phyloP scores from a whole-genome alignment of 2,329 filamentous ascomycete genomes.

The Aspergillus pseudoterreus region DNA sequence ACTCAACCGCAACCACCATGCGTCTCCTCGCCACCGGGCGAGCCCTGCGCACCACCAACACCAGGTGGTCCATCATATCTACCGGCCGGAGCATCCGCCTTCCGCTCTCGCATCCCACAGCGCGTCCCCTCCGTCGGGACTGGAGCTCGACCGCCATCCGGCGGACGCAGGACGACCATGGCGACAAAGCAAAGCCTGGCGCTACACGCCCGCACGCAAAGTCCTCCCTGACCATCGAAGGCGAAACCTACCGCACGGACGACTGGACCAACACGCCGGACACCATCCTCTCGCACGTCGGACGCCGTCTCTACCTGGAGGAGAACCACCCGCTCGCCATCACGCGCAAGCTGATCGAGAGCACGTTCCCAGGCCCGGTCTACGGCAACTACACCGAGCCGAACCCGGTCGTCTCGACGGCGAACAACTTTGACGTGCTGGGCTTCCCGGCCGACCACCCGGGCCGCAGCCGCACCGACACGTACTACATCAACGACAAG shows the following conservation, averaged over 20 bases:
- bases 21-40: constrained; percentile 38
- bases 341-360: constrained; percentile 88
- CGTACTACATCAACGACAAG: constrained; percentile 85
- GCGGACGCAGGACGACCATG: constrained; percentile 12
- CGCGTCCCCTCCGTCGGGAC: constrained; percentile 18
- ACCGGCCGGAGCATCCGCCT: constrained; percentile 18
- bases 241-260: constrained; percentile 64
- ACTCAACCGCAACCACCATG: constrained; percentile 21
- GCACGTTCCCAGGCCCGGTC: constrained; percentile 69
- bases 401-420: constrained; percentile 76
- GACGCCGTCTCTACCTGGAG: constrained; percentile 81
- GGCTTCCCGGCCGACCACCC: constrained; percentile 86
- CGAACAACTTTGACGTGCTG: constrained; percentile 94
- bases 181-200: constrained; percentile 7
- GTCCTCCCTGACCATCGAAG: constrained; percentile 55
- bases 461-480: constrained; percentile 82
- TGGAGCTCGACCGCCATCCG: constrained; percentile 32
- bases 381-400: constrained; percentile 76
- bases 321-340: constrained; percentile 86
- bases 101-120: constrained; percentile 18
- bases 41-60: constrained; percentile 34
- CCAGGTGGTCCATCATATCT: constrained; percentile 30
- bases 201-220: constrained; percentile 9
- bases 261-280: constrained; percentile 79
- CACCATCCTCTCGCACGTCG: constrained; percentile 70